Evolutionary conservation across 352 stramenopile genomes (phyloP).

Genomic region (Aphanomyces astaci): DNA sequence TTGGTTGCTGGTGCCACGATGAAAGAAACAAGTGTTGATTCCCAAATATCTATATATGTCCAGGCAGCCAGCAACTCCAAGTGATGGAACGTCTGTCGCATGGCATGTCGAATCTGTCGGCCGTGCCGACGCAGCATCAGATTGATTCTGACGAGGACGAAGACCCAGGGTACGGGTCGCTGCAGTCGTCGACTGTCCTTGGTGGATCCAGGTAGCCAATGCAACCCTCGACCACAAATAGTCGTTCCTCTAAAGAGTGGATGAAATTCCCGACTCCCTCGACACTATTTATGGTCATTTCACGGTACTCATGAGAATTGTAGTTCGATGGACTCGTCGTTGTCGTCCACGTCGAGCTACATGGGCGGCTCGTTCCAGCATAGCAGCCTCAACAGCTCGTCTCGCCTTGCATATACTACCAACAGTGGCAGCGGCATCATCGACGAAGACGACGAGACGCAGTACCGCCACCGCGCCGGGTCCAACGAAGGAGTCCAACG

Average conservation of each 20-base stretch:
- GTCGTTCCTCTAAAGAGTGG: no score
- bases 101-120: slow-evolving; percentile 21
- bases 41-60: no score
- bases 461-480: background rate
- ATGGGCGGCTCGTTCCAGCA: slow-evolving; percentile 8
- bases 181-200: background rate
- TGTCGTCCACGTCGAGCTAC: slow-evolving; percentile 1
- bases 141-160: slow-evolving; percentile 20
- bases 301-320: background rate
- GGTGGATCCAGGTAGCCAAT: no score
- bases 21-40: no score
- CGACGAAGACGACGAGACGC: slow-evolving; percentile 15
- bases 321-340: slow-evolving; percentile 13
- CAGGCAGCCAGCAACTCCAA: slow-evolving; percentile 4
- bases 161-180: background rate
- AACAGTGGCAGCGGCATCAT: no score
- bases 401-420: no score
- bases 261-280: no score
- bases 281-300: no score
- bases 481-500: background rate
- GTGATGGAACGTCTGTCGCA: slow-evolving; percentile 22
- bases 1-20: no score
- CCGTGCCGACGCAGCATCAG: slow-evolving; percentile 1
- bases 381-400: no score
- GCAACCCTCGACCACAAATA: no score